Conservation (phyloP, 371 early-diverging fungal species). For the Pancytospora philotis region DNA sequence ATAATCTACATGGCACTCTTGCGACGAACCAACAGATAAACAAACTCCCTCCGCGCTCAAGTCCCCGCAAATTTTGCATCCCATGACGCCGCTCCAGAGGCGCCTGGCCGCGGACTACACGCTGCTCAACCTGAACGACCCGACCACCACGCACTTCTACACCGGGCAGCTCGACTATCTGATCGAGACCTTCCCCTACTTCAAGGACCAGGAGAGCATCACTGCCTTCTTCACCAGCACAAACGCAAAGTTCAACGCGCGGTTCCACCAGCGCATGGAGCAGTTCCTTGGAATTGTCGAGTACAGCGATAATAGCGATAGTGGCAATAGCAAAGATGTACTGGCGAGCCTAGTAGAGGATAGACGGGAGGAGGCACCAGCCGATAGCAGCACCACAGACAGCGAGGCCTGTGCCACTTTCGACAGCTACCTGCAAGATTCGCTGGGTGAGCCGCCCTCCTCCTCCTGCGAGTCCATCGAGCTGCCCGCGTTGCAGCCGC, state of each 20-base stretch:
- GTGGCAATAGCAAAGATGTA: neutral
- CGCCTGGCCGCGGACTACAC: conserved; percentile 1
- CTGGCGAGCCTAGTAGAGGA: neutral
- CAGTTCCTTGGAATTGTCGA: neutral
- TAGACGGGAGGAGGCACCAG: neutral
- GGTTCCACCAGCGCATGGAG: neutral
- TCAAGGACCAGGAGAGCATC: conserved; percentile 33
- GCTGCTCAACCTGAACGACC: conserved; percentile 17
- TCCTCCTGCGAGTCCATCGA: neutral
- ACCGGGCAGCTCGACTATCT: conserved; percentile 37
- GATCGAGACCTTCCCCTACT: conserved; percentile 34
- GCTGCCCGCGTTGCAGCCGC: neutral
- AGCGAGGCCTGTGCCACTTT: neutral
- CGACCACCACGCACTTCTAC: conserved; percentile 17
- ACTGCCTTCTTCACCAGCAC: conserved; percentile 11
- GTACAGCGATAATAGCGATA: neutral
- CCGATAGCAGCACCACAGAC: neutral
- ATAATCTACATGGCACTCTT: too few species aligned
- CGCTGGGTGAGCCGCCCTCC: neutral
- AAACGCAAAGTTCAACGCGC: neutral
- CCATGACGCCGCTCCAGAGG: too few species aligned
- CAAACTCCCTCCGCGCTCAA: too few species aligned
- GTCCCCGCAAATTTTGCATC: too few species aligned
- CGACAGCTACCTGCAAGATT: neutral
- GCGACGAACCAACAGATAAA: too few species aligned